A percentile compares a stretch with the other conserved stretches of the same genome.
Evolutionary conservation across 179 eudicot genomes (phyloP).

Genomic region (Silene vulgaris): DNA sequence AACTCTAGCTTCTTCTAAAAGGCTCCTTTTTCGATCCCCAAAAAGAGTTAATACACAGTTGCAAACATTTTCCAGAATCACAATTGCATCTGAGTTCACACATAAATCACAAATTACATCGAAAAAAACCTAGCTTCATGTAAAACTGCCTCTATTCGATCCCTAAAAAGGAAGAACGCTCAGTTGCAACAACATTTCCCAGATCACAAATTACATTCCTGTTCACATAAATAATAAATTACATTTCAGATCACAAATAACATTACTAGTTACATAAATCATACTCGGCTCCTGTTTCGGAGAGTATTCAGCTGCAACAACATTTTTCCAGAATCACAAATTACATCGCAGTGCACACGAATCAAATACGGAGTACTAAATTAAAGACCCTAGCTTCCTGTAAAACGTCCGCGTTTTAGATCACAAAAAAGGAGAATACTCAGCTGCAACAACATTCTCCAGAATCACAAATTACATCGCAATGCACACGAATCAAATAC

Average conservation of each 20-base stretch:
- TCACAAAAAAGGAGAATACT: not conserved
- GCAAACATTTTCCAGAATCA: too few relatives aligned
- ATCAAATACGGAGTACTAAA: not conserved
- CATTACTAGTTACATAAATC: not conserved
- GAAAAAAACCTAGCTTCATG: too few relatives aligned
- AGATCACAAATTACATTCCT: not conserved
- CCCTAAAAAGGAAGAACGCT: not conserved
- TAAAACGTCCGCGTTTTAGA: not conserved
- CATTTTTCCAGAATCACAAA: not conserved
- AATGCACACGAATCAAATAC: not conserved
- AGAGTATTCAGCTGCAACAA: not conserved
- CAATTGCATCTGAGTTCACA: too few relatives aligned
- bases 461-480: not conserved
- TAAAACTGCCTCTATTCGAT: not conserved
- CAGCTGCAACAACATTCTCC: not conserved
- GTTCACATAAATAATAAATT: not conserved
- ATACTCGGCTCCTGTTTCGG: not conserved
- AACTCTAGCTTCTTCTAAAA: too few relatives aligned
- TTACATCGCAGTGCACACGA: not conserved
- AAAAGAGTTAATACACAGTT: too few relatives aligned
- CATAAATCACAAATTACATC: too few relatives aligned
- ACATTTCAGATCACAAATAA: not conserved
- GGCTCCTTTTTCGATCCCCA: too few relatives aligned
- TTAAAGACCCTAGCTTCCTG: not conserved
- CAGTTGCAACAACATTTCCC: not conserved